Evolutionary conservation across 495 filamentous ascomycete species (phyloP), one percentile per base, ranked within the genome.

Genomic region (Lasiosphaeris hirsuta): DNA sequence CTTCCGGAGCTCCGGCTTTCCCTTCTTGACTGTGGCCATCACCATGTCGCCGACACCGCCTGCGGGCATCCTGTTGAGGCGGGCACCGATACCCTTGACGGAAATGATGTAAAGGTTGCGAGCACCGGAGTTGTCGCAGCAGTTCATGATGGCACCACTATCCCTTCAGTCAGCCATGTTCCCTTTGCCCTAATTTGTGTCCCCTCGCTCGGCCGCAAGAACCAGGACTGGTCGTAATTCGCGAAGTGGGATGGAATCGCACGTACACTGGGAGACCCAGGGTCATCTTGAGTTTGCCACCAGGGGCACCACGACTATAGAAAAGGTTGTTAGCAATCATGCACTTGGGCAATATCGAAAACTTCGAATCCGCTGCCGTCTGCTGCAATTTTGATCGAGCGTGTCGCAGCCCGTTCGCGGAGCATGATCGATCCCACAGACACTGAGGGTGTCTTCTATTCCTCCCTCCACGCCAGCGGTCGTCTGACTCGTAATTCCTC

Each of bases 261-360:
- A 90, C 92, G 78, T 93, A 97, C 93, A 92, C 89, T 77, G 94
- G 94, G 70, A 98, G 90, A 96, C 89, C 94, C 78, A 98, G 90
- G 75, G 94, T 96, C 94, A 98, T 98, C 88, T 96, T 98, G 63
- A 98, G 87, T 89, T 98, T 98, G 89, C 96, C 96, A 84, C 94
- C 95, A 66, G 92, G 85, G 83, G 89, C 88, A 88, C 88, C 89
- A 83, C 90, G 90, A 71, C 92, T 84, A 56, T 59, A 42, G 18
- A 51, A 17, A 30, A 43, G 8, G 19, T 44, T n/a, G 62, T 73
- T 57, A 73, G 69, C 62, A n/a, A 15, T 14, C 15, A 18, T 36
- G 17, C 23, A 2, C 23, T 30, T 30, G 5, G 23, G 23, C 23
- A 30, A 30, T 40, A 33, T 54, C 10, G 36, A 13, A 38, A 42